Evolutionary conservation across 768 basidiomycete genomes (phyloP).

Genomic region (Tricholoma sp.): DNA sequence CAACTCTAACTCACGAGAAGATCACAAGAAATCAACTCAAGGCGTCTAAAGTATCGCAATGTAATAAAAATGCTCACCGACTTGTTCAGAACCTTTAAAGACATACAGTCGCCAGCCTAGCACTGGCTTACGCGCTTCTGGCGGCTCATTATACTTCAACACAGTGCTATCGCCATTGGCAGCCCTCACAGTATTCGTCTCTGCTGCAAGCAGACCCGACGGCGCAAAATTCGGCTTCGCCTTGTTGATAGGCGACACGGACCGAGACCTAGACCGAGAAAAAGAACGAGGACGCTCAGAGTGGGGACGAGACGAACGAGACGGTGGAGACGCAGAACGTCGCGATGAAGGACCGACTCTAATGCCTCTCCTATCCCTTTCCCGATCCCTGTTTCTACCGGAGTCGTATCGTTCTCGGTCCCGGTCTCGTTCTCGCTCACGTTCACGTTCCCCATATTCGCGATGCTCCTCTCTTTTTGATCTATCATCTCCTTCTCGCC

Average conservation of each 20-base stretch:
- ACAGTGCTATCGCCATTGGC: constrained; percentile 75
- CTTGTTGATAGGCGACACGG: constrained; percentile 48
- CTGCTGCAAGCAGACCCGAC: constrained; percentile 91
- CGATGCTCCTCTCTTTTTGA: constrained; percentile 9
- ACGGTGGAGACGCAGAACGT: constrained; percentile 64
- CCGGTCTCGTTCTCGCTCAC: constrained; percentile 37
- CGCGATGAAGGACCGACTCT: constrained; percentile 26
- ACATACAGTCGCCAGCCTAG: constrained; percentile 94
- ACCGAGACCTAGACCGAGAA: constrained; percentile 42
- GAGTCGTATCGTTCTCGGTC: constrained; percentile 42
- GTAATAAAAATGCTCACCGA: constrained; percentile 51
- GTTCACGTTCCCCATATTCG: constrained; percentile 16
- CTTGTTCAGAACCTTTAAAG: constrained; percentile 92
- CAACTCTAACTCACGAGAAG: constrained; percentile 52
- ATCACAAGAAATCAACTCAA: not conserved
- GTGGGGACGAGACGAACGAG: constrained; percentile 34
- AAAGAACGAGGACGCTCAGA: constrained; percentile 28
- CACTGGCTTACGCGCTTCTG: constrained; percentile 90
- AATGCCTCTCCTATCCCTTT: constrained; percentile 25
- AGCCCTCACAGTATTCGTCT: constrained; percentile 84
- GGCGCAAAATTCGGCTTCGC: constrained; percentile 85
- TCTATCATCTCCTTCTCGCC: constrained; percentile 7
- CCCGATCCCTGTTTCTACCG: constrained; percentile 21
- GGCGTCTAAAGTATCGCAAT: not conserved
- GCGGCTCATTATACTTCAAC: constrained; percentile 97